phyloP scores from a whole-genome alignment of 2,329 filamentous ascomycete species.

The Chaetomium sp. region DNA sequence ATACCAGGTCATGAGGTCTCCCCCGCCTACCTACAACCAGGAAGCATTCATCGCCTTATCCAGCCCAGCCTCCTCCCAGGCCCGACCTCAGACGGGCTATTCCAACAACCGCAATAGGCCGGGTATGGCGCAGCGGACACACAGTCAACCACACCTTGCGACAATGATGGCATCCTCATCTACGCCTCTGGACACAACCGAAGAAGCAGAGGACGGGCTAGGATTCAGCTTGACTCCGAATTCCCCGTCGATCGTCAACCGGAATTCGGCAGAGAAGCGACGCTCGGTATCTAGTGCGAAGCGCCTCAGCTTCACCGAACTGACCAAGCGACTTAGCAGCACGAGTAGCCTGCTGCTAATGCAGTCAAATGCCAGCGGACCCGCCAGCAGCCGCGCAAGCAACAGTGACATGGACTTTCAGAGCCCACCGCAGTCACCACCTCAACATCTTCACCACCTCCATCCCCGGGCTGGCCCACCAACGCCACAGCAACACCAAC shows the following conservation, averaged over 20 bases:
- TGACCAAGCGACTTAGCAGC: conserved; percentile 54
- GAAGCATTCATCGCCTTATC: conserved; percentile 28
- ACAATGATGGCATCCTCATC: conserved; percentile 18
- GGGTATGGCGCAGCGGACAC: conserved; percentile 36
- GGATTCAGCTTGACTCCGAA: conserved; percentile 14
- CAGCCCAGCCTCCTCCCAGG: conserved; percentile 29
- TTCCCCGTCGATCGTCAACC: conserved; percentile 20
- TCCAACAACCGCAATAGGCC: conserved; percentile 38
- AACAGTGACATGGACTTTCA: conserved; percentile 37
- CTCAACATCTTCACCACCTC: conserved; percentile 28
- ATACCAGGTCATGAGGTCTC: conserved; percentile 28
- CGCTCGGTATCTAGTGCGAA: conserved; percentile 49
- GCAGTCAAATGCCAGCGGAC: conserved; percentile 45
- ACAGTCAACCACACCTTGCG: conserved; percentile 44
- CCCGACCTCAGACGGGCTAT: conserved; percentile 50
- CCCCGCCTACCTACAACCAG: conserved; percentile 29
- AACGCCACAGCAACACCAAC: conserved; percentile 24
- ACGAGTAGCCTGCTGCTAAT: conserved; percentile 54
- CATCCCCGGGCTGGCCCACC: conserved; percentile 18
- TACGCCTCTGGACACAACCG: conserved; percentile 3
- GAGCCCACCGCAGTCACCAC: conserved; percentile 26
- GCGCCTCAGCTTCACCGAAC: conserved; percentile 55
- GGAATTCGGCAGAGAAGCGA: conserved; percentile 38
- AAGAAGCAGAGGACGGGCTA: conserved; percentile 29
- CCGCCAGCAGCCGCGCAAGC: conserved; percentile 42